Percentiles rank a stretch among this genome's conserved stretches.
phyloP scores from a whole-genome alignment of 1,139 yeast species.

The Kodamaea sp. region DNA sequence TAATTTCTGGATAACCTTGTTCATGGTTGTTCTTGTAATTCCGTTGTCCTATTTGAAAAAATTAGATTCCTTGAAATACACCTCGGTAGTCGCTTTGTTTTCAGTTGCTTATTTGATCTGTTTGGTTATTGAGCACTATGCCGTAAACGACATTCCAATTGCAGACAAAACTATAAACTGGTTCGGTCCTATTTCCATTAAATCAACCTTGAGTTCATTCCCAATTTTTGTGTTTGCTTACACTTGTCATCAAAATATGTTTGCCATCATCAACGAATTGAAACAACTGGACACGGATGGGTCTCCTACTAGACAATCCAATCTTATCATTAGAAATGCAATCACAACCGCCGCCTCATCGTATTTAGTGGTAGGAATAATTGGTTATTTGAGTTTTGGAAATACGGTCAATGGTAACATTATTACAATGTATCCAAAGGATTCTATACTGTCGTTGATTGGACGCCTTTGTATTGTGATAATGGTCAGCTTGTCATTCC shows the following conservation, averaged over 20 bases:
- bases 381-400: constrained; percentile 90
- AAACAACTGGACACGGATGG: constrained; percentile 33
- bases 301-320: constrained; percentile 53
- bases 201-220: constrained; percentile 51
- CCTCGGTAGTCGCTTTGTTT: constrained; percentile 79
- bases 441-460: constrained; percentile 57
- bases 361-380: constrained; percentile 70
- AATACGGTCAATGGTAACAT: constrained; percentile 67
- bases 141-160: constrained; percentile 36
- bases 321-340: constrained; percentile 55
- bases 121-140: constrained; percentile 68
- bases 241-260: constrained; percentile 94
- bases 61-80: constrained; percentile 81
- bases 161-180: constrained; percentile 26
- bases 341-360: constrained; percentile 62
- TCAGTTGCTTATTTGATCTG: constrained; percentile 78
- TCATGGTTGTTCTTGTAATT: constrained; percentile 57
- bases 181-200: constrained; percentile 41
- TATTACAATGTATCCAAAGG: constrained; percentile 66
- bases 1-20: constrained; percentile 69
- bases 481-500: constrained; percentile 68
- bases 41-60: constrained; percentile 77
- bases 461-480: constrained; percentile 73
- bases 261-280: constrained; percentile 82
- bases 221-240: constrained; percentile 94